Base-by-base conservation (phyloP, 805 yeast genomes). In the Suhomyces pyralidae region DNA sequence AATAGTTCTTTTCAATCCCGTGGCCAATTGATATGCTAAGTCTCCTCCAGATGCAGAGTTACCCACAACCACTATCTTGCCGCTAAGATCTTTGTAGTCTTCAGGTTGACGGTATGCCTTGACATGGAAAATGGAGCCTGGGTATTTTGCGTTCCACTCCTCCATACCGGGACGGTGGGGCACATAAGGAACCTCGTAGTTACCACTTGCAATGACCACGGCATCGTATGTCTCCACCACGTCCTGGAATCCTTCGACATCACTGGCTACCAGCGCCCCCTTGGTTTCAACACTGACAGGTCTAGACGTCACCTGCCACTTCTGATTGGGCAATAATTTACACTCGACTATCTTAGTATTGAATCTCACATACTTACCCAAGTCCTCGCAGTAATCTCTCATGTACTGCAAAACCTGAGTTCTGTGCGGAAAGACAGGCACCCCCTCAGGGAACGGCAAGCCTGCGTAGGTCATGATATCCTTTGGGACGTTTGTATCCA, bases 11-110 rank as follows among this genome's bases (percentile, higher is more conserved):
- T 75, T 67, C 45, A 80, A 69, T 3, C 54, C 61, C 2, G 73
- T 70, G 1, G 84, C 80, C 17, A 85, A 61, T 62, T 87, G 92
- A 52, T 77, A 78, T 2, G 90, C 57, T 42, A 88, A 72, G 62
- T 90, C 96, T 17, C 82, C 80, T 25, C 93, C 96, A 28, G 90
- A 83, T 2, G 94, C 86, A 9, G 85, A 83, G 59, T 84, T 85
- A 0, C 96, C 96, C n/a, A 89, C 81, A 6, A 88, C 78, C 44
- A 89, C 65, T 14, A 85, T 82, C n/a, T 68, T 75, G 44, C 72
- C 66, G 22, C 12, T 28, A 14, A 48, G 6, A 22, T 71, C 67
- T 6, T 62, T 59, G 55, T 63, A 76, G 10, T 58, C 57, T n/a
- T 52, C 52, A 2, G 69, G 60, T 30, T 52, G 53, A 36, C 67